Percentiles rank a stretch among this genome's conserved stretches.
Evolutionary conservation across 2,329 filamentous ascomycete genomes (phyloP).

Genomic region (Akanthomyces dipterigenus): DNA sequence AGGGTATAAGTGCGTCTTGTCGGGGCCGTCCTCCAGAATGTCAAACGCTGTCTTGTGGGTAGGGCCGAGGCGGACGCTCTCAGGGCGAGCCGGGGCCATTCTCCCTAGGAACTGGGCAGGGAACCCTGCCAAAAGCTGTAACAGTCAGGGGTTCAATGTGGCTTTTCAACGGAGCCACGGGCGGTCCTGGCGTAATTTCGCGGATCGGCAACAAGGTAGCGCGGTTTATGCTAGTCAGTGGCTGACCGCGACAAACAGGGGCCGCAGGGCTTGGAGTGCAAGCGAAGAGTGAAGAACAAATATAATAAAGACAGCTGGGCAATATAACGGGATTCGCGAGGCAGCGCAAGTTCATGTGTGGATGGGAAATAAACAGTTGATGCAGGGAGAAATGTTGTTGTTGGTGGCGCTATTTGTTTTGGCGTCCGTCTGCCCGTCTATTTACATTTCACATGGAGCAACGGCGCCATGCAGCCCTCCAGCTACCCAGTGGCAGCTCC

Average conservation of each 20-base stretch:
- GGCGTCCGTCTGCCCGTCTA: not conserved
- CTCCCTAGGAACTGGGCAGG: not conserved
- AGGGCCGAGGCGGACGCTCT: not conserved
- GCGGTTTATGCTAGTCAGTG: conserved; percentile 2
- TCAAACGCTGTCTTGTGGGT: conserved; percentile 5
- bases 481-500: not conserved
- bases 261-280: not conserved
- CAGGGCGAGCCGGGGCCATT: not conserved
- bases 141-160: conserved; percentile 9
- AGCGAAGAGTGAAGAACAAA: not conserved
- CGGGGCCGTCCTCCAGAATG: not conserved
- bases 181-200: conserved; percentile 17
- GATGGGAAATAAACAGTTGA: not conserved
- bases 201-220: conserved; percentile 13
- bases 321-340: not conserved
- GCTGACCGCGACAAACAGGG: not conserved
- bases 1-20: conserved; percentile 8
- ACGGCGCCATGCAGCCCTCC: conserved; percentile 1
- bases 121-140: conserved; percentile 5
- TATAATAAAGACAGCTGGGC: not conserved
- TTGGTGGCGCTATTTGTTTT: conserved; percentile 10
- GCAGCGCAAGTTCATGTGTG: conserved; percentile 1
- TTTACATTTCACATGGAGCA: conserved; percentile 12
- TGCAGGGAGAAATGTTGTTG: conserved; percentile 3
- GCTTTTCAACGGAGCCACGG: conserved; percentile 6